Conservation (phyloP, 2,329 filamentous ascomycete genomes). For the Paecilomyces sp. region DNA sequence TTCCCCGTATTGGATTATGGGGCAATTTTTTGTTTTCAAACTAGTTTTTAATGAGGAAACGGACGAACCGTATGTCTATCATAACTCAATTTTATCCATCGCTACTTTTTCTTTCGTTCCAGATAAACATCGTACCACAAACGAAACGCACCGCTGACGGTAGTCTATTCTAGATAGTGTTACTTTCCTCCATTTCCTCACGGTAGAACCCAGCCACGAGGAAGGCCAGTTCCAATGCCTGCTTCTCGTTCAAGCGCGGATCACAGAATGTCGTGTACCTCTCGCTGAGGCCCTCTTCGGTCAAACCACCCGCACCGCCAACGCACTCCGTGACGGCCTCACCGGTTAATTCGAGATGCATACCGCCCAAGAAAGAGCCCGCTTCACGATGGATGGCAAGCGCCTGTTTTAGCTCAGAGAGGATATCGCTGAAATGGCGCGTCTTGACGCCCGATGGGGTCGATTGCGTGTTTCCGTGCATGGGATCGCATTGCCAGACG, state of each 20-base stretch:
- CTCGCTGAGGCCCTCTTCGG: conserved; percentile 77
- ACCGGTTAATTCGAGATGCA: conserved; percentile 91
- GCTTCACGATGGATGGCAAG: conserved; percentile 77
- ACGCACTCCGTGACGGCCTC: conserved; percentile 96
- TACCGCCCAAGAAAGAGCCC: conserved; percentile 81
- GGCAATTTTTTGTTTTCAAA: neutral
- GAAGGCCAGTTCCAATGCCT: conserved; percentile 91
- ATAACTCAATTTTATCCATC: neutral
- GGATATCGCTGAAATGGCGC: conserved; percentile 80
- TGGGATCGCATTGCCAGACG: conserved; percentile 98
- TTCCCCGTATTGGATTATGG: neutral
- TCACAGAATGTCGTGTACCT: conserved; percentile 98
- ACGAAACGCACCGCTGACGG: neutral
- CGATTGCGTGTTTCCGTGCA: conserved; percentile 74
- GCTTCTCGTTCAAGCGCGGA: conserved; percentile 92
- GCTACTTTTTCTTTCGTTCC: neutral
- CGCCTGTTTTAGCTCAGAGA: conserved; percentile 77
- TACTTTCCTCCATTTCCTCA: conserved; percentile 30
- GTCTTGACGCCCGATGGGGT: conserved; percentile 82
- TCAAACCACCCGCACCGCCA: conserved; percentile 78
- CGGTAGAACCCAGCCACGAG: conserved; percentile 78
- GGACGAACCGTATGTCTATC: neutral
- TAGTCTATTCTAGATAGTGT: neutral
- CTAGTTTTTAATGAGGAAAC: neutral
- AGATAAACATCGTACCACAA: neutral